Base-by-base conservation (phyloP, 805 yeast species). In the Torulaspora indica region DNA sequence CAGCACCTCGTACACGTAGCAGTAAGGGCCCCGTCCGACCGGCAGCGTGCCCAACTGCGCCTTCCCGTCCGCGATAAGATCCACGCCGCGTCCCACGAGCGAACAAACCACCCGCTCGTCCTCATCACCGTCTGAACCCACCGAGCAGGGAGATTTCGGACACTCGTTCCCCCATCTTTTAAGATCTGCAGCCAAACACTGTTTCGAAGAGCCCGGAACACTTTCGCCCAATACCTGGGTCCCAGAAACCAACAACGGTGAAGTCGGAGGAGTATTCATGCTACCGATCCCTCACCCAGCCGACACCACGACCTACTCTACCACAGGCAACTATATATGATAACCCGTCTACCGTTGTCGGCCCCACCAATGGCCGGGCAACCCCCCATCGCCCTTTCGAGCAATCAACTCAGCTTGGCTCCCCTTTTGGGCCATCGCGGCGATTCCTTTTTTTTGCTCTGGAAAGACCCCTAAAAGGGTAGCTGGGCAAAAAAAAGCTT, bases 11-110 rank as follows among this genome's bases (percentile, higher is more conserved):
- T 46, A 48, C 5, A 54, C 50, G n/a, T 46, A 46, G 12, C 53
- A 42, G 22, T 48, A 43, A 2, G 54, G 29, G 5, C 57, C 57
- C 7, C 39, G 48, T 6, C 56, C 56, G 3, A 52, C 24, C 1
- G 44, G 18, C 9, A 30, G 23, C 7, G 22, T 24, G 18, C 47
- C 40, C 33, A 49, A 27, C 20, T 40, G 24, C 32, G 34, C 9
- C 18, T 14, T n/a, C 8, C 44, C 40, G 29, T 51, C 42, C 8
- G 31, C 22, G 25, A 49, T 22, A n/a, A 49, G 39, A 40, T 49
- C 53, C 34, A 48, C 38, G 3, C 34, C 13, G 18, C 22, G 25
- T 14, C 9, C n/a, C n/a, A 31, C 22, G n/a, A 31, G n/a, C 34
- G 14, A 25, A 13, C 10, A 20, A n/a, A 35, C 15, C 20, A 14